Evolutionary conservation across 352 stramenopile genomes (phyloP).

Genomic region (Phytopythium aichiense): DNA sequence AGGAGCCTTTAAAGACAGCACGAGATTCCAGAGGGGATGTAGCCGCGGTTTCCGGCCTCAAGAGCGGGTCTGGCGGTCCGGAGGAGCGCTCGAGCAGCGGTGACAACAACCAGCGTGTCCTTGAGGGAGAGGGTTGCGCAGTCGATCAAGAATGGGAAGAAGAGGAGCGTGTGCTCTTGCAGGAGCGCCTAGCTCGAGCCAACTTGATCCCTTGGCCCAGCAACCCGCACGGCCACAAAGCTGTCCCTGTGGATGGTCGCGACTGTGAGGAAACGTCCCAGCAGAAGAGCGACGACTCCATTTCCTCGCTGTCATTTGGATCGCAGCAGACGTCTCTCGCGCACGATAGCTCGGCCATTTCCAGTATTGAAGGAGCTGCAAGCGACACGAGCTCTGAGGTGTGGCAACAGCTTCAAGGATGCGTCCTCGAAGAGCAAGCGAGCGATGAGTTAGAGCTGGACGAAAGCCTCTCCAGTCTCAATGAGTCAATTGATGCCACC

Average conservation of each 20-base stretch:
- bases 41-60: not conserved
- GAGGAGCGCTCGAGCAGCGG: not conserved
- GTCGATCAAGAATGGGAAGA: not conserved
- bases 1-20: not conserved
- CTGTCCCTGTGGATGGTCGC: not conserved
- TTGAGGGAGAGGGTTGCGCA: too few species aligned
- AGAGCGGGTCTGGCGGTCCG: not conserved
- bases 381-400: not conserved
- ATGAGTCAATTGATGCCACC: not conserved
- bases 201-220: not conserved
- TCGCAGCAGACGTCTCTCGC: not conserved
- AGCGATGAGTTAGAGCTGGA: not conserved
- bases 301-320: not conserved
- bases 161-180: not conserved
- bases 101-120: not conserved
- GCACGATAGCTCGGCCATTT: not conserved
- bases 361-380: not conserved
- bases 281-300: not conserved
- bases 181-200: constrained; percentile 1
- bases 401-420: not conserved
- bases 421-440: not conserved
- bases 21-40: not conserved
- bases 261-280: not conserved
- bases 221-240: too few species aligned
- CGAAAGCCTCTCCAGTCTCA: not conserved